Evolutionary conservation across 2,329 filamentous ascomycete species (phyloP).

Genomic region (Claviceps quebecensis): DNA sequence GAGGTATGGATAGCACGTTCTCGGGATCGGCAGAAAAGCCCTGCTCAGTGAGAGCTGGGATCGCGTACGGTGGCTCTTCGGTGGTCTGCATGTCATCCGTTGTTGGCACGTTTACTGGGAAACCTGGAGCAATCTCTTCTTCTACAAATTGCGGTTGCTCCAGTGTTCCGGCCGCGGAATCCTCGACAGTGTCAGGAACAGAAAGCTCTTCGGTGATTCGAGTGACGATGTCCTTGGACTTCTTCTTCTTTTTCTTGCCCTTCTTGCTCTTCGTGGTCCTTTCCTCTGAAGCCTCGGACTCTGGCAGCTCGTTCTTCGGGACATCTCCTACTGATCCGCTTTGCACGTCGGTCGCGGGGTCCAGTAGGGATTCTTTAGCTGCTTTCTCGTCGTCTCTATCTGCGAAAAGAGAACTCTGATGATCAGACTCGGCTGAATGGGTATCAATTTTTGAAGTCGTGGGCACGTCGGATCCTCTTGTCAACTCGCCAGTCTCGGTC

Average conservation of each 20-base stretch:
- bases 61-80: background rate
- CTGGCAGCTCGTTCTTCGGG: background rate
- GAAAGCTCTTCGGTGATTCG: background rate
- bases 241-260: conserved; percentile 10
- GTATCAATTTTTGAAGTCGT: background rate
- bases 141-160: background rate
- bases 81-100: background rate
- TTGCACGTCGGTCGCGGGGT: background rate
- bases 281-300: background rate
- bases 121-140: background rate
- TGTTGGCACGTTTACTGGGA: background rate
- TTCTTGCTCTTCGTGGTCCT: conserved; percentile 10
- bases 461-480: background rate
- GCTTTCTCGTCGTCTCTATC: background rate
- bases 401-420: background rate
- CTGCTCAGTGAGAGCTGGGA: background rate
- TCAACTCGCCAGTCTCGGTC: background rate
- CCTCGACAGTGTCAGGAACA: background rate
- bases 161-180: background rate
- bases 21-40: conserved; percentile 1
- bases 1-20: conserved; percentile 1
- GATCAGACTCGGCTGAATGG: background rate
- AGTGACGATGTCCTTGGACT: background rate
- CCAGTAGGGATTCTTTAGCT: background rate
- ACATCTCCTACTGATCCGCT: background rate